A percentile compares a stretch with the other conserved stretches of the same genome.
Evolutionary conservation across 805 yeast species (phyloP).

Genomic region (Pichia pseudocactophila): DNA sequence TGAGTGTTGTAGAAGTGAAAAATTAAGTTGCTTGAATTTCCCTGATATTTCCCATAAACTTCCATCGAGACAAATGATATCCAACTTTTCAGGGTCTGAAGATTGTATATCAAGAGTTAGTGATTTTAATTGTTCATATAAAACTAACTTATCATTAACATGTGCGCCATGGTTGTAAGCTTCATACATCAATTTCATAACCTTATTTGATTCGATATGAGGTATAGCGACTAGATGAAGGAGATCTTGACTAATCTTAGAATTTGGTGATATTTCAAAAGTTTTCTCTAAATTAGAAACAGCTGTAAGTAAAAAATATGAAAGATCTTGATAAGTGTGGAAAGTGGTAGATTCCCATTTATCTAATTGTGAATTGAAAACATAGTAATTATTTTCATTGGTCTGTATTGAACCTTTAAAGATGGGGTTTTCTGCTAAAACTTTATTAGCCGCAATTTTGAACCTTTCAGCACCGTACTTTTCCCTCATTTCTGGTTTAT

Average conservation of each 20-base stretch:
- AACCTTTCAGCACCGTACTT: conserved; percentile 60
- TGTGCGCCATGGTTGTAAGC: conserved; percentile 55
- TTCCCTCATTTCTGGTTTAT: conserved; percentile 51
- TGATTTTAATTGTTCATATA: conserved; percentile 27
- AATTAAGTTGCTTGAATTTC: not conserved
- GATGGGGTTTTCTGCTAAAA: conserved; percentile 40
- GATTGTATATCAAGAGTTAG: conserved; percentile 2
- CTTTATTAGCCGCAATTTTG: conserved; percentile 52
- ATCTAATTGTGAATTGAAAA: not conserved
- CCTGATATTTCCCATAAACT: conserved; percentile 16
- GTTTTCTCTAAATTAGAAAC: conserved; percentile 49
- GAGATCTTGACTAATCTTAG: conserved; percentile 33
- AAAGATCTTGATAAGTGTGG: conserved; percentile 24
- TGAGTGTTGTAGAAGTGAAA: not conserved
- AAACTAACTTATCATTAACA: conserved; percentile 37
- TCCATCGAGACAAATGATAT: conserved; percentile 65
- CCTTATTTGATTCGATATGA: conserved; percentile 24
- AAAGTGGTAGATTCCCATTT: not conserved
- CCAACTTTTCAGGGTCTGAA: conserved; percentile 14
- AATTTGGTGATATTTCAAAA: conserved; percentile 55
- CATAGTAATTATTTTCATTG: not conserved
- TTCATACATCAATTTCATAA: conserved; percentile 46
- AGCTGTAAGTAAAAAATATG: conserved; percentile 52
- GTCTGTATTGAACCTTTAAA: conserved; percentile 34
- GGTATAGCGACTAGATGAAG: conserved; percentile 42